Base-by-base conservation (phyloP, 176 grass and related monocot genomes). In the Saccharum spontaneum region DNA sequence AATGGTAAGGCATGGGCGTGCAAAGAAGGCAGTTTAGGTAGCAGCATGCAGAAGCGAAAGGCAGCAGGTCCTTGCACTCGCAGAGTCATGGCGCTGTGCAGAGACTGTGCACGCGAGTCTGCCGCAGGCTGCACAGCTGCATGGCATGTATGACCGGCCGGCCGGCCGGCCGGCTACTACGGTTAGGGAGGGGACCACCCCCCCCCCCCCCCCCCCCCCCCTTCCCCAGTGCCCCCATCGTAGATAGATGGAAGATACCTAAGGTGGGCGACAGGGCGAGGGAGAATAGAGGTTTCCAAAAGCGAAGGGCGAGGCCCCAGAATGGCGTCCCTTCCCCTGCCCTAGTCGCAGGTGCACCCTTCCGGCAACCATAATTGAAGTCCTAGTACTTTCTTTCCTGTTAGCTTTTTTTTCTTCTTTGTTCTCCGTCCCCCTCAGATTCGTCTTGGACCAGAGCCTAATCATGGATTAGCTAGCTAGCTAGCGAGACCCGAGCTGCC, bases 211-310 rank as follows among this genome's bases (percentile, higher is more conserved):
- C n/a, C n/a, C n/a, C n/a, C n/a, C 86, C 84, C 48, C 48, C 8
- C 69, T 49, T n/a, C 10, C 7, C 39, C 5, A 11, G 34, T 36
- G 34, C 7, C 36, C 14, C 18, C 67, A 37, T 4, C 73, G 38
- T 63, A 76, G 26, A 77, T 83, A 81, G n/a, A 73, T 24, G 39
- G 23, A 79, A 40, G 92, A 78, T 83, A 63, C 84, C 89, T 84
- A 84, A 68, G 48, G 76, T 64, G 57, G 87, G 81, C 85, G 81
- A 45, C 39, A 76, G 63, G 48, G 85, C 67, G 90, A 41, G 86
- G 88, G 82, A 78, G 93, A 90, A 94, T 96, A 92, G 94, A 96
- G 94, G 90, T 99, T 94, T 99, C 92, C 92, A 85, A 96, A 96
- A 92, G 82, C 86, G 67, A 83, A 81, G 80, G 86, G 91, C 26